These are phyloP conservation scores for Penicillium fuscoglaucum DNA, from an alignment of 2,329 filamentous ascomycete genomes.

Conservation along the genomic window DNA sequence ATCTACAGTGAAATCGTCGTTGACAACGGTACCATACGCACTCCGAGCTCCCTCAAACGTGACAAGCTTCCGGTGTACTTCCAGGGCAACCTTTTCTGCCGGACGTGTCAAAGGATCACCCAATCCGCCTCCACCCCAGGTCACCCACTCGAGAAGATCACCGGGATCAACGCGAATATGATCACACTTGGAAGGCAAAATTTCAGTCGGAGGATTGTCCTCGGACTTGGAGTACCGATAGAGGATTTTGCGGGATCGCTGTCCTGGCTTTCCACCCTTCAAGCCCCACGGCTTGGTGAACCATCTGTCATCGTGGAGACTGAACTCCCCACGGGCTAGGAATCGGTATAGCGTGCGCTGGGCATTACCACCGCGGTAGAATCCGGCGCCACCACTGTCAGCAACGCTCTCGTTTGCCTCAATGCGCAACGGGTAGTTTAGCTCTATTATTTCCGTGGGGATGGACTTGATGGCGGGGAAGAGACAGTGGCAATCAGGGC, in stretches of 20 bases:
- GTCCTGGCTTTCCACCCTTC: conserved; percentile 49
- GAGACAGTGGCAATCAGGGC: conserved; percentile 53
- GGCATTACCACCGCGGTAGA: conserved; percentile 51
- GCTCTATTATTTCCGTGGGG: conserved; percentile 50
- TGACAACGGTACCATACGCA: conserved; percentile 52
- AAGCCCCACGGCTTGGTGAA: conserved; percentile 54
- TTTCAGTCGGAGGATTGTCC: conserved; percentile 31
- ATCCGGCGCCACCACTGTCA: conserved; percentile 52
- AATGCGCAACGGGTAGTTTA: conserved; percentile 52
- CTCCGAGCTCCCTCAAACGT: conserved; percentile 45
- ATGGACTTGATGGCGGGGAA: conserved; percentile 55
- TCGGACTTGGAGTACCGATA: conserved; percentile 41
- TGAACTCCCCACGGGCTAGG: conserved; percentile 49
- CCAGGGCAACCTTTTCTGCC: conserved; percentile 46
- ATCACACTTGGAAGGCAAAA: conserved; percentile 46
- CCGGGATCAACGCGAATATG: conserved; percentile 48
- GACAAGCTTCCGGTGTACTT: conserved; percentile 50
- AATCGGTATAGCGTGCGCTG: conserved; percentile 52
- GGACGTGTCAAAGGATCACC: conserved; percentile 50
- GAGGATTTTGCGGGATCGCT: conserved; percentile 43
- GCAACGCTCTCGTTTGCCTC: conserved; percentile 52
- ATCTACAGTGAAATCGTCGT: conserved; percentile 40
- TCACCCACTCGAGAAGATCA: conserved; percentile 54
- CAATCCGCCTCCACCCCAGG: conserved; percentile 54
- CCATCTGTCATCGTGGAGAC: conserved; percentile 53